Conservation (phyloP, 164 flowering plant species). For the Dillenia suffruticosa region DNA sequence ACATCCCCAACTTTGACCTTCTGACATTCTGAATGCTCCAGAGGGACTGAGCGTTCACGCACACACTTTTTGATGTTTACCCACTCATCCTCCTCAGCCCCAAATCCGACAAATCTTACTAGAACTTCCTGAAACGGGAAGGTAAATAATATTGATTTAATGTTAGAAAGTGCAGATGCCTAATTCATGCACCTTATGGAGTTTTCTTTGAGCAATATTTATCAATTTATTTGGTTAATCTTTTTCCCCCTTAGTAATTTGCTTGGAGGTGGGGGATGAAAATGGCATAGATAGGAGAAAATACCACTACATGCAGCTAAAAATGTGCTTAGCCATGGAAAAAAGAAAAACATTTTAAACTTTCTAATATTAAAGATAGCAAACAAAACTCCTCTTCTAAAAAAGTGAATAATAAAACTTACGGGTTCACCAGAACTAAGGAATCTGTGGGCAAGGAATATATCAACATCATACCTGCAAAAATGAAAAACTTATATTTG, state of each 20-base stretch:
- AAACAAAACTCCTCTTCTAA: too few relatives aligned
- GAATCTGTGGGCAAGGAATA: conserved; percentile 59
- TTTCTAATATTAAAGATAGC: too few relatives aligned
- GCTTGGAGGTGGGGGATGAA: too few relatives aligned
- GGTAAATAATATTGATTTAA: too few relatives aligned
- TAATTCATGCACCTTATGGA: too few relatives aligned
- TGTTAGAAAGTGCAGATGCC: too few relatives aligned
- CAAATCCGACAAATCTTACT: conserved; percentile 78
- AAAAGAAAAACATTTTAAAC: background rate
- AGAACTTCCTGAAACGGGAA: conserved; percentile 61
- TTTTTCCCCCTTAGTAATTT: too few relatives aligned
- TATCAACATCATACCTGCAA: conserved; percentile 86
- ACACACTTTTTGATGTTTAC: conserved; percentile 55
- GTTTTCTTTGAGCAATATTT: too few relatives aligned
- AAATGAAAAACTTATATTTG: background rate
- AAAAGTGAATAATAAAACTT: conserved; percentile 21
- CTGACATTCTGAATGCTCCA: conserved; percentile 73
- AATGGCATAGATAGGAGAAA: too few relatives aligned
- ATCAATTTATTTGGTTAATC: too few relatives aligned
- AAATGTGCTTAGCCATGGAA: background rate
- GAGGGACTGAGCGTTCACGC: conserved; percentile 77
- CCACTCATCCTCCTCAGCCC: conserved; percentile 89
- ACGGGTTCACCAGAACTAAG: conserved; percentile 74
- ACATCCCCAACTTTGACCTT: conserved; percentile 65
- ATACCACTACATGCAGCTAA: too few relatives aligned